Percentiles rank a stretch among this genome's conserved stretches.
These are phyloP conservation scores for Phytophthora colocasiae DNA, from an alignment of 352 stramenopile genomes.

Conservation along the genomic window DNA sequence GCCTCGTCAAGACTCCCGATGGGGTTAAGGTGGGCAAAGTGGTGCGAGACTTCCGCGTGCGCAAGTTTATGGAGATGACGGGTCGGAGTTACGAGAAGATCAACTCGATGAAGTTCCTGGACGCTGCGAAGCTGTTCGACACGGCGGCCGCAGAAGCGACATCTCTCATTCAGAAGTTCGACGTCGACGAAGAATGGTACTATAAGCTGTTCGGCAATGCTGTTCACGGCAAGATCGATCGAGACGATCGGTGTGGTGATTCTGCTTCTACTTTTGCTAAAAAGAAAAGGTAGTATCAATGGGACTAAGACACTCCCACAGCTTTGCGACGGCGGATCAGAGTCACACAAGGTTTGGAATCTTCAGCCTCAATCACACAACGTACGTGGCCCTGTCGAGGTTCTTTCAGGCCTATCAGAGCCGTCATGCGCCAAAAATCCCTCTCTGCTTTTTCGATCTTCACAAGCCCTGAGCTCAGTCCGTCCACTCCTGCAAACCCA, in stretches of 20 bases:
- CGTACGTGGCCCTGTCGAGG: slow-evolving; percentile 33
- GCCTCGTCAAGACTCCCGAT: too few species aligned
- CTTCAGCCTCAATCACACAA: slow-evolving; percentile 34
- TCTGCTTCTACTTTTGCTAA: too few species aligned
- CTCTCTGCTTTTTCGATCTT: slow-evolving; percentile 14
- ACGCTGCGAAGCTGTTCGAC: too few species aligned
- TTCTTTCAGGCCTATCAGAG: slow-evolving; percentile 43
- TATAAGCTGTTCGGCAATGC: slow-evolving; percentile 11
- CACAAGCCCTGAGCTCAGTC: slow-evolving; percentile 24
- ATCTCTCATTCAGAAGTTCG: too few species aligned
- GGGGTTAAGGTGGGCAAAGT: too few species aligned
- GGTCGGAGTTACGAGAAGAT: too few species aligned
- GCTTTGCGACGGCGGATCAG: slow-evolving; percentile 43
- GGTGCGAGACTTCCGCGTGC: too few species aligned
- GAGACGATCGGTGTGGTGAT: slow-evolving; percentile 14
- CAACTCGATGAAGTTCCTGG: too few species aligned
- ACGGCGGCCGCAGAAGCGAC: too few species aligned
- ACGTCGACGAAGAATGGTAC: slow-evolving; percentile 27
- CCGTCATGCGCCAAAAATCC: slow-evolving; percentile 48
- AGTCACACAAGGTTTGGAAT: slow-evolving; percentile 55
- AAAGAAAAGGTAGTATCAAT: too few species aligned
- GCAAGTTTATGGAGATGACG: too few species aligned
- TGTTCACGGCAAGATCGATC: slow-evolving; percentile 16
- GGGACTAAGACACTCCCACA: too few species aligned
- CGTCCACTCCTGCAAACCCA: slow-evolving; percentile 18